phyloP scores from a whole-genome alignment of 1,284 basidiomycete genomes.

The Cutaneotrichosporon sp. region DNA sequence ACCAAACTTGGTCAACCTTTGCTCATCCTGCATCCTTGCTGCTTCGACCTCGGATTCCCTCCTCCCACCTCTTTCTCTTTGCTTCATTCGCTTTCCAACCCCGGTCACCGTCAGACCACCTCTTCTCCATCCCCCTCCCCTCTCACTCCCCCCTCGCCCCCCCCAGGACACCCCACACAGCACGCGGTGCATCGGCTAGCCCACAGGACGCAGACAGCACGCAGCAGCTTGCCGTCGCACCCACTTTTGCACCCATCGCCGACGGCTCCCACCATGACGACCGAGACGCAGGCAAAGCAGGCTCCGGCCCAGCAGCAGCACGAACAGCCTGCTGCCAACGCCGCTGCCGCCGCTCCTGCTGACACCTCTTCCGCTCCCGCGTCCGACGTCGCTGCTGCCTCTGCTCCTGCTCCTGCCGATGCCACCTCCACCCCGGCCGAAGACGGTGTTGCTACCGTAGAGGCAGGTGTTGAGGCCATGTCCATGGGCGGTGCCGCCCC shows the following conservation, averaged over 20 bases:
- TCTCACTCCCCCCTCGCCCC: neutral
- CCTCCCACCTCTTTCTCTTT: neutral
- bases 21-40: too few relatives aligned
- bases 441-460: conserved; percentile 10
- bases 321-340: neutral
- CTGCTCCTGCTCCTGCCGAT: neutral
- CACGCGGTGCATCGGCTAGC: neutral
- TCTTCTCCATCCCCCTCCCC: neutral
- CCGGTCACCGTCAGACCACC: neutral
- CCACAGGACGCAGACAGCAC: too few relatives aligned
- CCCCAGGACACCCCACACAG: neutral
- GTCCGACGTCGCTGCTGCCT: neutral
- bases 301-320: neutral
- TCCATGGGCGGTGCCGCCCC: conserved; percentile 2
- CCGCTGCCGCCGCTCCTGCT: neutral
- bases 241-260: neutral
- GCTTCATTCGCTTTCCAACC: neutral
- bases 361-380: neutral
- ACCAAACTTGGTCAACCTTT: too few relatives aligned
- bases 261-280: conserved; percentile 3
- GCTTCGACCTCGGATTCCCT: neutral
- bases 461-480: conserved; percentile 14
- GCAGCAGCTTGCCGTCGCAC: conserved; percentile 1
- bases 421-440: conserved; percentile 2
- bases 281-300: conserved; percentile 3